Evolutionary conservation across 1,139 yeast species (phyloP), one percentile per base, ranked within the genome.

Genomic region (Kluyveromyces sp.): DNA sequence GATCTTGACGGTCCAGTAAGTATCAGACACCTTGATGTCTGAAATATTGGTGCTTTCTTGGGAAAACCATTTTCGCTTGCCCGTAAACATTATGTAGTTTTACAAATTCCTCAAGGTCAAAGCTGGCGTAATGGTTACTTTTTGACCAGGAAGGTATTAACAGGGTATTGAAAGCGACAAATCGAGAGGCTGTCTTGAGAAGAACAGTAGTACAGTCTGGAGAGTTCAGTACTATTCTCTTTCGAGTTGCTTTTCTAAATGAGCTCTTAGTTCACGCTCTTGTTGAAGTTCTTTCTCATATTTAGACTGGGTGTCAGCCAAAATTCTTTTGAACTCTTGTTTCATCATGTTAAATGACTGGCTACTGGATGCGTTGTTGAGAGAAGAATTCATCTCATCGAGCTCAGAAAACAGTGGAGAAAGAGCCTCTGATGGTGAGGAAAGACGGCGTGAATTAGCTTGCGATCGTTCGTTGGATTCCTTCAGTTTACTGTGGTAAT

Each of bases 311-410:
- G 60, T 58, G 29, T 60, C 63, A 8, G 55, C 51, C 30, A 60
- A 42, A 42, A 60, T 43, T 41, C 56, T 58, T 43, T 57, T 59
- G 42, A 61, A 61, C 44, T 61, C 65, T 35, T 51, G 51, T 43
- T 59, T 53, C 60, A 60, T 58, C 19, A 59, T 53, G 12, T 54
- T 43, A 18, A 61, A 47, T 2, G 63, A 57, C 20, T 51, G 51
- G 4, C 58, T 49, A n/a, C 34, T 46, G 16, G 41, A 32, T 15
- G 45, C 30, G 11, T 29, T 29, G 30, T 49, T 32, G 31, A 40
- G 31, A 32, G 43, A 16, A 26, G 47, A 29, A 39, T 46, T 41
- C 11, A 41, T 40, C 2, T 50, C 46, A 18, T 17, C 13, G 13
- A 19, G 4, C 7, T 34, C 43, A 3, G 54, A 55, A 40, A 42